These are phyloP conservation scores for Mycena belliarum DNA, from an alignment of 768 basidiomycete genomes.

Conservation along the genomic window DNA sequence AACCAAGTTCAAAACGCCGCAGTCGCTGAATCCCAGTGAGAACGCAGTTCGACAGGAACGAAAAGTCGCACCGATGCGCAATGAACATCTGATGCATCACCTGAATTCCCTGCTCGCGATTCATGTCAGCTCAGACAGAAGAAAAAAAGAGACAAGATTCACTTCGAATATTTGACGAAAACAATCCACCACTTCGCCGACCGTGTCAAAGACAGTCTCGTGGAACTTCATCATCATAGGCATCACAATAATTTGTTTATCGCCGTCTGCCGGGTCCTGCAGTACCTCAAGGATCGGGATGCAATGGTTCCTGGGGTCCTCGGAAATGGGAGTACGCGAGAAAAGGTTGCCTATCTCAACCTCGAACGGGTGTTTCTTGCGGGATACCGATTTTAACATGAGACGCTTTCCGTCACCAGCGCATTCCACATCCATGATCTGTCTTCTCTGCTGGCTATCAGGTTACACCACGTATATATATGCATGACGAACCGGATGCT, in stretches of 20 bases:
- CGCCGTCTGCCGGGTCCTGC: neutral
- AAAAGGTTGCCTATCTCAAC: neutral
- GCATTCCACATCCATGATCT: conserved; percentile 1
- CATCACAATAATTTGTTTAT: conserved; percentile 6
- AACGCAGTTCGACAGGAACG: neutral
- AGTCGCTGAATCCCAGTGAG: neutral
- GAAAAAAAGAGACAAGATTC: neutral
- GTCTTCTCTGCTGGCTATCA: too few species aligned
- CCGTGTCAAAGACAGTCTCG: too few species aligned
- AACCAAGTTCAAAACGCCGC: too few species aligned
- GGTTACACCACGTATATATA: too few species aligned
- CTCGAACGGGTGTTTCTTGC: neutral
- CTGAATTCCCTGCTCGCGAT: neutral
- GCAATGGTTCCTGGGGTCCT: neutral
- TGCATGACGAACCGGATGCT: too few species aligned
- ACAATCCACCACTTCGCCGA: neutral
- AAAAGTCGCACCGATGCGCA: neutral
- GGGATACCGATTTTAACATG: neutral
- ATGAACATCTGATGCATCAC: conserved; percentile 1
- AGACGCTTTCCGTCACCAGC: neutral
- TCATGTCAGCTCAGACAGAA: too few species aligned
- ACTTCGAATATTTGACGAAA: neutral
- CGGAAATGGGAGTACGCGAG: neutral
- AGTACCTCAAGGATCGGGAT: conserved; percentile 1
- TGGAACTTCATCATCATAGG: neutral